phyloP scores from a whole-genome alignment of 2,329 filamentous ascomycete genomes.

The Domatiomyces globalis region DNA sequence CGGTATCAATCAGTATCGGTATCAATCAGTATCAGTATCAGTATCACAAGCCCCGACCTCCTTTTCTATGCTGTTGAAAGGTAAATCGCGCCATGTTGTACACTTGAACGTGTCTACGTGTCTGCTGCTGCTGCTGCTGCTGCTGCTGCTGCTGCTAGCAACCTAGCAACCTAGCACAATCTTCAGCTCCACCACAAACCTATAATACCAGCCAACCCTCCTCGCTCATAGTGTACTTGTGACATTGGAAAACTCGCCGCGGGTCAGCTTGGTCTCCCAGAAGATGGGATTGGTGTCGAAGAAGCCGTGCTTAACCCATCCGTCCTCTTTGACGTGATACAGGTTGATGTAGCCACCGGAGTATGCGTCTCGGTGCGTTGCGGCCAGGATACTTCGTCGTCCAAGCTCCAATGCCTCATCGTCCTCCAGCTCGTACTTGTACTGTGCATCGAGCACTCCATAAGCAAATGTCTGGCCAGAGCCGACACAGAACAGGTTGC shows the following conservation, averaged over 20 bases:
- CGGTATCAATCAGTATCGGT: not conserved
- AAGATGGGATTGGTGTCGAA: slow-evolving; percentile 97
- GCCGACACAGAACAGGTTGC: slow-evolving; percentile 96
- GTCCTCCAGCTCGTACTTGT: slow-evolving; percentile 72
- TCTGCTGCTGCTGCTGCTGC: not conserved
- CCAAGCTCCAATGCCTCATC: slow-evolving; percentile 87
- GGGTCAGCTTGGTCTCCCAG: slow-evolving; percentile 98
- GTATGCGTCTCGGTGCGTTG: slow-evolving; percentile 95
- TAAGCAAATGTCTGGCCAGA: slow-evolving; percentile 98
- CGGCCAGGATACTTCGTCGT: slow-evolving; percentile 81
- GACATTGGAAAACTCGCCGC: slow-evolving; percentile 96
- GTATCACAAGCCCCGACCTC: not conserved
- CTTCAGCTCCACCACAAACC: no score
- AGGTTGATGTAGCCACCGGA: slow-evolving; percentile 97
- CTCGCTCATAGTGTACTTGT: slow-evolving; percentile 31
- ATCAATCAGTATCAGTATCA: not conserved
- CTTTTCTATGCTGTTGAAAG: not conserved
- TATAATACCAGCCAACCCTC: not conserved
- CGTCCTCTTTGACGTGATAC: slow-evolving; percentile 97
- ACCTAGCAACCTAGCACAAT: no score
- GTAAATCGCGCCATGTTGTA: not conserved
- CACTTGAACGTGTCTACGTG: not conserved
- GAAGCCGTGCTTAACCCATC: slow-evolving; percentile 98
- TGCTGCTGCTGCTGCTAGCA: no score
- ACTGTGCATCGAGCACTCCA: slow-evolving; percentile 91